Percentiles rank a stretch among this genome's conserved stretches.
Evolutionary conservation across 208 protist species (phyloP).

Genomic region (Acanthamoeba healyi): DNA sequence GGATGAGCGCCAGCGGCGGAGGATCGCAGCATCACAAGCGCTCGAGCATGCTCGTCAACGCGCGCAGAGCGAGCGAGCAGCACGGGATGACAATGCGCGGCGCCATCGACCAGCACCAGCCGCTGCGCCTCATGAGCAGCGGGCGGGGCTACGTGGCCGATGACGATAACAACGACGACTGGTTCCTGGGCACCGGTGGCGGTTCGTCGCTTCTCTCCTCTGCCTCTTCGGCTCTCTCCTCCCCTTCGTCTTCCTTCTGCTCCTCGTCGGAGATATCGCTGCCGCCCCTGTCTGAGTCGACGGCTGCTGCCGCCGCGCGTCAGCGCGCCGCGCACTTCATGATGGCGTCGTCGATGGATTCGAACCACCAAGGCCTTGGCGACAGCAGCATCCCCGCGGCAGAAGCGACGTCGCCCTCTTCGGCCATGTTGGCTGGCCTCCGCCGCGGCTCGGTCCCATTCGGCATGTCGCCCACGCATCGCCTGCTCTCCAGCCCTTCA

Average conservation of each 20-base stretch:
- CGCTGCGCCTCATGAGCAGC: not conserved
- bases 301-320: not conserved
- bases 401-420: not conserved
- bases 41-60: not conserved
- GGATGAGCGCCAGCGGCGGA: not conserved
- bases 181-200: not conserved
- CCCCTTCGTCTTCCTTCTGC: not conserved
- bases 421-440: not conserved
- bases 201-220: not conserved
- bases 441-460: slow-evolving; percentile 2
- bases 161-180: not conserved
- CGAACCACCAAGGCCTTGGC: too few species aligned
- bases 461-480: not conserved
- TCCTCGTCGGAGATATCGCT: not conserved
- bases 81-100: not conserved
- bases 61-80: not conserved
- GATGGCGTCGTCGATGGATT: too few species aligned
- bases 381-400: too few species aligned
- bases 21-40: not conserved
- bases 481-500: not conserved
- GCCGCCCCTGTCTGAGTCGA: not conserved
- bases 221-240: not conserved
- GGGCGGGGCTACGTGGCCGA: not conserved
- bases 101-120: not conserved
- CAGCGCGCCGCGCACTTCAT: too few species aligned